phyloP scores from a whole-genome alignment of 1,139 yeast species.

The Debaryomyces fabryi region DNA sequence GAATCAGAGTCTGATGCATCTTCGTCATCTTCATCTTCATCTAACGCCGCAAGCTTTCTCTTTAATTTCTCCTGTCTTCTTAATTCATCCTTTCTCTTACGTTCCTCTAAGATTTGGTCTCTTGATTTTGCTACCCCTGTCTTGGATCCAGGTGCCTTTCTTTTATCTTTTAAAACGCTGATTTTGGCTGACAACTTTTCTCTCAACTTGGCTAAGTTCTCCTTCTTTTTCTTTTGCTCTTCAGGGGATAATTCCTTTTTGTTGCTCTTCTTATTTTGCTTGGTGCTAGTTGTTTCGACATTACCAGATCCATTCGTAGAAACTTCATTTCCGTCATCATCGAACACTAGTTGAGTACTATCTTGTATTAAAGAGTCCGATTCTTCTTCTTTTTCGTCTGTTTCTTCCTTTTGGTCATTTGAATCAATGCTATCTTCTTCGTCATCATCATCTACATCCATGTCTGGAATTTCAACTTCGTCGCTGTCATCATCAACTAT shows the following conservation, averaged over 20 bases:
- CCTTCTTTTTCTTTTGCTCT: constrained; percentile 51
- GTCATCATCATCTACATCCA: constrained; percentile 22
- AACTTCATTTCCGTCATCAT: constrained; percentile 78
- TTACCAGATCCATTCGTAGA: constrained; percentile 18
- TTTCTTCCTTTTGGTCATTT: constrained; percentile 15
- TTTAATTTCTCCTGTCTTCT: constrained; percentile 39
- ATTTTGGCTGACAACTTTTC: constrained; percentile 76
- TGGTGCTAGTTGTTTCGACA: constrained; percentile 20
- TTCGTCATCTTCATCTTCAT: constrained; percentile 34
- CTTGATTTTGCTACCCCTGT: constrained; percentile 78
- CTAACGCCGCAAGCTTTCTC: constrained; percentile 42
- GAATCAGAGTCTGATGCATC: constrained; percentile 44
- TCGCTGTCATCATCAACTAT: constrained; percentile 19
- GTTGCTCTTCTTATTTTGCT: constrained; percentile 22
- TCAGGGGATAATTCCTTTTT: constrained; percentile 44
- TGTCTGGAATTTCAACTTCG: constrained; percentile 19
- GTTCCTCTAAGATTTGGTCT: constrained; percentile 70
- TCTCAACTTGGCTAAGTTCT: constrained; percentile 65
- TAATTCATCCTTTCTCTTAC: constrained; percentile 46
- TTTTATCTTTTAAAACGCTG: constrained; percentile 66
- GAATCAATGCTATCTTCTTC: constrained; percentile 15
- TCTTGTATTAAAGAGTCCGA: constrained; percentile 28
- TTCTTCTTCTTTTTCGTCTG: constrained; percentile 11
- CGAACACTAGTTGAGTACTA: constrained; percentile 59
- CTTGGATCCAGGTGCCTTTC: constrained; percentile 90